phyloP scores from a whole-genome alignment of 192 early-diverging fungal species.

The Umbelopsis isabellina region DNA sequence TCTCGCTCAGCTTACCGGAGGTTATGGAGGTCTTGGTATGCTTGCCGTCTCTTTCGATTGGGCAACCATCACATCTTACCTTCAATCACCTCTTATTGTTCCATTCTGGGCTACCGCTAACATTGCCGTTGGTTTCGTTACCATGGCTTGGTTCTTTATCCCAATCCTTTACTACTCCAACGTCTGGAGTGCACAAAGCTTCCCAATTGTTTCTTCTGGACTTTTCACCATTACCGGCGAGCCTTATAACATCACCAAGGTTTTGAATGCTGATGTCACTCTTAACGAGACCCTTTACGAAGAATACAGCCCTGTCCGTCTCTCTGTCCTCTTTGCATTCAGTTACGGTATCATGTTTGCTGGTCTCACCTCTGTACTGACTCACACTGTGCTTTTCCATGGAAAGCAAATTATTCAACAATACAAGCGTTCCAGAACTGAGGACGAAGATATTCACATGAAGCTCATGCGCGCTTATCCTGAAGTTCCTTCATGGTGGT shows the following conservation, averaged over 20 bases:
- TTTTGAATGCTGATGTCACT: constrained; percentile 38
- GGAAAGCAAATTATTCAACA: constrained; percentile 57
- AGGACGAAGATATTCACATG: constrained; percentile 68
- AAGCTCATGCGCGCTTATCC: constrained; percentile 74
- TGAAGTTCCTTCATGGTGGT: constrained; percentile 71
- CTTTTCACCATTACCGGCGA: constrained; percentile 43
- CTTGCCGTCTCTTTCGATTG: constrained; percentile 64
- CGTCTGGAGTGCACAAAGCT: constrained; percentile 49
- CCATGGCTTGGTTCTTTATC: constrained; percentile 54
- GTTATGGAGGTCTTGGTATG: constrained; percentile 56
- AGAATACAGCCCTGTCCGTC: constrained; percentile 48
- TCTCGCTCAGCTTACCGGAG: constrained; percentile 48
- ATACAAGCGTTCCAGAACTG: constrained; percentile 38
- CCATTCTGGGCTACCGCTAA: constrained; percentile 53
- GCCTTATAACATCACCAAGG: constrained; percentile 37
- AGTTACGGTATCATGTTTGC: constrained; percentile 60
- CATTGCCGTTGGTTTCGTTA: constrained; percentile 52
- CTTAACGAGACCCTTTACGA: constrained; percentile 50
- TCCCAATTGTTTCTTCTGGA: constrained; percentile 44
- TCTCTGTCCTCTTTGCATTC: constrained; percentile 53
- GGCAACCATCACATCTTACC: constrained; percentile 48
- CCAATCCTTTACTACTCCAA: constrained; percentile 56
- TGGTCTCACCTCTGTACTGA: constrained; percentile 54
- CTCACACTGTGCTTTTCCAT: constrained; percentile 68
- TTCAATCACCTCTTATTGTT: constrained; percentile 41